Evolutionary conservation across 441 rosid genomes (phyloP).

Genomic region (Erysimum cheiri): DNA sequence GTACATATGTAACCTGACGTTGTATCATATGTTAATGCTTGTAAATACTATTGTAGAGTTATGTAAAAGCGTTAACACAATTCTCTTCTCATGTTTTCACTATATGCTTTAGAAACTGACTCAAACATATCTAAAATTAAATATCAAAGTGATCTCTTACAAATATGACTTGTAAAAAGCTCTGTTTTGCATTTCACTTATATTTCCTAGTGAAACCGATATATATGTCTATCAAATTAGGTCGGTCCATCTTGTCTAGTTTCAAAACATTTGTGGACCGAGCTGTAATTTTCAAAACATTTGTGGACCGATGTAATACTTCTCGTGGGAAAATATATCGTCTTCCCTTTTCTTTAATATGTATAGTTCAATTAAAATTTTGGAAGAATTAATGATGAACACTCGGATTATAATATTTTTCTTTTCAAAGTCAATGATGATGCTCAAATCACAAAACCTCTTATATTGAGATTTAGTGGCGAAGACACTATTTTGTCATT

Average conservation of each 20-base stretch:
- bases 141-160: background rate
- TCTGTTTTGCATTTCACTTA: slow-evolving; percentile 1
- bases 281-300: background rate
- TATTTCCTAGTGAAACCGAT: background rate
- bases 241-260: slow-evolving; percentile 5
- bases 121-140: background rate
- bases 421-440: slow-evolving; percentile 35
- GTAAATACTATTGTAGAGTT: slow-evolving; percentile 13
- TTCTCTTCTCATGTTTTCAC: too few species aligned
- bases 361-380: background rate
- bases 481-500: slow-evolving; percentile 10
- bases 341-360: background rate
- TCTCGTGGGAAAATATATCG: too few species aligned
- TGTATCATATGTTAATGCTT: slow-evolving; percentile 15
- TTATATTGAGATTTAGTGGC: slow-evolving; percentile 5
- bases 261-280: background rate
- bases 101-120: background rate
- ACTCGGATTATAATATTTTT: background rate
- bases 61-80: too few species aligned
- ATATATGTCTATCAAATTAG: background rate
- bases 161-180: background rate
- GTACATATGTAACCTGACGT: slow-evolving; percentile 5
- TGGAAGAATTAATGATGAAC: slow-evolving; percentile 5
- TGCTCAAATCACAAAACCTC: slow-evolving; percentile 20
- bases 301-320: too few species aligned